Conservation (phyloP, 2,329 filamentous ascomycete genomes). For the Esteya vermicola region DNA sequence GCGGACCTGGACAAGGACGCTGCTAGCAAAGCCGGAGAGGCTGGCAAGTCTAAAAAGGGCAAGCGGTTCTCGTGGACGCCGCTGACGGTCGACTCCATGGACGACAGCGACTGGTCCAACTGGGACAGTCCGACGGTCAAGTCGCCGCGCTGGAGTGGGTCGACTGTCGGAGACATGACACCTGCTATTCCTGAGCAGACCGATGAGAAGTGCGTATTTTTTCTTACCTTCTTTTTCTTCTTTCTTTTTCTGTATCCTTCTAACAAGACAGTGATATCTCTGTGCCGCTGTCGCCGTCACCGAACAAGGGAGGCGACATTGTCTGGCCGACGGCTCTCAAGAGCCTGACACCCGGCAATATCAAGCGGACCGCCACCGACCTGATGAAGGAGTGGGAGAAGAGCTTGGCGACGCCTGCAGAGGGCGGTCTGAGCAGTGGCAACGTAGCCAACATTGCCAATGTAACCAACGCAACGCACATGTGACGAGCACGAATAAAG, state of each 20-base stretch:
- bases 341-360: conserved; percentile 57
- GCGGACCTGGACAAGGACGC: too few species aligned
- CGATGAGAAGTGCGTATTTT: conserved; percentile 22
- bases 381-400: conserved; percentile 89
- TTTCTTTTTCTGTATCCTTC: not conserved
- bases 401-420: conserved; percentile 42
- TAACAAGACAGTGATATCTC: conserved; percentile 4
- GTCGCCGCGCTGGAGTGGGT: conserved; percentile 49
- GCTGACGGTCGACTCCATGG: conserved; percentile 38
- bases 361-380: conserved; percentile 71
- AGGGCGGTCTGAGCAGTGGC: not conserved
- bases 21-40: not conserved
- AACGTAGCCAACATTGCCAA: too few species aligned
- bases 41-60: conserved; percentile 19
- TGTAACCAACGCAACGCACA: not conserved
- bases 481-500: conserved; percentile 2
- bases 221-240: not conserved
- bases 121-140: conserved; percentile 42
- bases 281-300: conserved; percentile 9
- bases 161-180: conserved; percentile 36
- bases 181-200: conserved; percentile 29
- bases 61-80: conserved; percentile 49
- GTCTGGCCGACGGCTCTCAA: conserved; percentile 55
- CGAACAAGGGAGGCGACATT: conserved; percentile 36
- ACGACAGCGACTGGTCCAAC: conserved; percentile 51